Percentiles rank a stretch among this genome's conserved stretches.
Conservation (phyloP, 495 filamentous ascomycete genomes). For the Neurospora sp. region DNA sequence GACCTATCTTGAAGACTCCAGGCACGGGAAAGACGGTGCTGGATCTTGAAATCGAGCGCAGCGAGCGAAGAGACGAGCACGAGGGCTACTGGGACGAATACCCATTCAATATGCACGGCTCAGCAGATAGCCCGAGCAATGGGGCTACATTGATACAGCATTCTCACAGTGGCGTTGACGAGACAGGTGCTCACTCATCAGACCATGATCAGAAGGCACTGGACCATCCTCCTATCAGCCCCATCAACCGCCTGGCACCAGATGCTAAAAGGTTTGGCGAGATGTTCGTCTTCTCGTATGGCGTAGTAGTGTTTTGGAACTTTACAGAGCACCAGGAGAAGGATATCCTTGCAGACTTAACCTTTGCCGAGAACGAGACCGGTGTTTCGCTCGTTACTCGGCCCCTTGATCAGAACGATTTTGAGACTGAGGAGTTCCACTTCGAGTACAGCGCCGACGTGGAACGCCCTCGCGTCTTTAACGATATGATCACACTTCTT, state of each 20-base stretch:
- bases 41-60: constrained; percentile 94
- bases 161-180: constrained; percentile 3
- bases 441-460: constrained; percentile 89
- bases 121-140: constrained; percentile 2
- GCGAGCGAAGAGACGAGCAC: constrained; percentile 79
- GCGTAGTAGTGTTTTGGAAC: constrained; percentile 98
- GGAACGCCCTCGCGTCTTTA: constrained; percentile 81
- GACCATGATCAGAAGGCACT: constrained; percentile 12
- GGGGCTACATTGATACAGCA: constrained; percentile 6
- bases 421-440: constrained; percentile 97
- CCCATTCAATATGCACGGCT: background rate
- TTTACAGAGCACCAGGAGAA: constrained; percentile 94
- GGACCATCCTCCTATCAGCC: constrained; percentile 24
- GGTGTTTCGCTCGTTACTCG: constrained; percentile 56
- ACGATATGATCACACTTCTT: constrained; percentile 97
- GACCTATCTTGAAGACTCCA: constrained; percentile 81
- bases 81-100: constrained; percentile 61
- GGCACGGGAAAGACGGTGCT: constrained; percentile 80
- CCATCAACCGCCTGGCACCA: constrained; percentile 45
- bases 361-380: constrained; percentile 62
- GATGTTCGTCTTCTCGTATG: constrained; percentile 97
- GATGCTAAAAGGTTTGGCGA: constrained; percentile 73
- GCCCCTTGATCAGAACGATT: constrained; percentile 71
- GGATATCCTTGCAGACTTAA: constrained; percentile 89
- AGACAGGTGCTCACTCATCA: background rate